Percentiles rank a stretch among this genome's conserved stretches.
phyloP scores from a whole-genome alignment of 345 rosid genomes.

The Lagerstroemia speciosa region DNA sequence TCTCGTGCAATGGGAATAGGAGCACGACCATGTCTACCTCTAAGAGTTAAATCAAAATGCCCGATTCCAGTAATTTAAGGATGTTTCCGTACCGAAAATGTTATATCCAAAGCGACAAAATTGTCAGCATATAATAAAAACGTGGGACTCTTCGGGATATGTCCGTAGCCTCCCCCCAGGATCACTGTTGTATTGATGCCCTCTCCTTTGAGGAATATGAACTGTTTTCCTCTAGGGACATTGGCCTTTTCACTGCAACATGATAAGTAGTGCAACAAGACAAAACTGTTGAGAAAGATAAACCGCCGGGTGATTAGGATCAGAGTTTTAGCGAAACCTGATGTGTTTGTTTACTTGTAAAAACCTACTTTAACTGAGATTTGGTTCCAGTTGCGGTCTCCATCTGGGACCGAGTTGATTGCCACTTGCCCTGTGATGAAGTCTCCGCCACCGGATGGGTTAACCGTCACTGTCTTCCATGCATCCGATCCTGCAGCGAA shows the following conservation, averaged over 20 bases:
- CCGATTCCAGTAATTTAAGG: background rate
- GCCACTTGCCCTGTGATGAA: conserved; percentile 30
- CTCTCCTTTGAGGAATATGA: conserved; percentile 7
- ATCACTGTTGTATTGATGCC: background rate
- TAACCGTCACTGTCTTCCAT: conserved; percentile 11
- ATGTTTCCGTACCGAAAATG: conserved; percentile 3
- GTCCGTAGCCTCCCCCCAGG: background rate
- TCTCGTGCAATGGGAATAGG: background rate
- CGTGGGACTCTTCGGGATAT: background rate
- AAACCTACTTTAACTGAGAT: conserved; percentile 16
- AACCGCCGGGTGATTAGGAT: too few relatives aligned
- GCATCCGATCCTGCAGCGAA: background rate
- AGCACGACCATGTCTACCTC: background rate
- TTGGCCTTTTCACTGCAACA: conserved; percentile 7
- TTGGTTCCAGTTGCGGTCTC: conserved; percentile 23
- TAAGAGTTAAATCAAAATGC: background rate
- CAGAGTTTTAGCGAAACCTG: background rate
- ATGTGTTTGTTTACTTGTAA: conserved; percentile 19
- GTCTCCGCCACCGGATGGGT: conserved; percentile 12
- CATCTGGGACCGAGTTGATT: conserved; percentile 23
- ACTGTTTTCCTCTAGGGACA: background rate
- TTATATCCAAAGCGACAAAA: conserved; percentile 3
- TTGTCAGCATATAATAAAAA: conserved; percentile 4
- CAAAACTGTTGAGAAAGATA: too few relatives aligned
- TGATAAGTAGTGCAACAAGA: background rate